Percentiles rank a stretch among this genome's conserved stretches.
phyloP scores from a whole-genome alignment of 306 rosid genomes.

The Quercus mongolica region DNA sequence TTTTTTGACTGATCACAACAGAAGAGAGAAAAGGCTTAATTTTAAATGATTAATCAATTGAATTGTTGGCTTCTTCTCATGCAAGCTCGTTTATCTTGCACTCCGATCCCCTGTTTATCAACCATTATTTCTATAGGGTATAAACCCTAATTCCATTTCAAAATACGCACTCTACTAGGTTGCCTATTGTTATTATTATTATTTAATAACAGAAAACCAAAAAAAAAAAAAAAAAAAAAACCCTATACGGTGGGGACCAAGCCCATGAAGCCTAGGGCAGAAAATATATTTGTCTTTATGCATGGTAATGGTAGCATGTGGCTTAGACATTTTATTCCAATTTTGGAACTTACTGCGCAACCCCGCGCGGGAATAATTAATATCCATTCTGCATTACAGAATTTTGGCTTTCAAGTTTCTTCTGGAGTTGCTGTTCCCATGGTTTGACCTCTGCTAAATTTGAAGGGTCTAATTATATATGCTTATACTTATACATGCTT shows the following conservation, averaged over 20 bases:
- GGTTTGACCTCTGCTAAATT: neutral
- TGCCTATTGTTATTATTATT: too few species aligned
- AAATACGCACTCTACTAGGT: too few species aligned
- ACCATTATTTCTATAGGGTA: too few species aligned
- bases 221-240: too few species aligned
- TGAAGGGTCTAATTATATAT: too few species aligned
- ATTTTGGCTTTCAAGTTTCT: neutral
- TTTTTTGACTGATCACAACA: too few species aligned
- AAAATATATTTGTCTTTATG: conserved; percentile 2
- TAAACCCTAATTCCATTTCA: too few species aligned
- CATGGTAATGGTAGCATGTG: conserved; percentile 4
- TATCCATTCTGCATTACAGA: neutral
- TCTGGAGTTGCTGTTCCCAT: conserved; percentile 5
- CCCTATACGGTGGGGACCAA: neutral
- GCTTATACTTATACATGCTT: too few species aligned
- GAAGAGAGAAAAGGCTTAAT: too few species aligned
- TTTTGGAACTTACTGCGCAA: conserved; percentile 3
- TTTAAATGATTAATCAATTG: neutral
- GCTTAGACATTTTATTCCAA: neutral
- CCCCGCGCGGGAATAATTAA: neutral
- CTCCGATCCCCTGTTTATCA: neutral
- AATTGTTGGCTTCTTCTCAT: conserved; percentile 6
- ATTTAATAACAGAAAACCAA: too few species aligned
- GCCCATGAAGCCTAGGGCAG: neutral
- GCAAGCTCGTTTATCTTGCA: neutral